Evolutionary conservation across 148 eudicot species (phyloP).

Genomic region (Camellia granthamiana): DNA sequence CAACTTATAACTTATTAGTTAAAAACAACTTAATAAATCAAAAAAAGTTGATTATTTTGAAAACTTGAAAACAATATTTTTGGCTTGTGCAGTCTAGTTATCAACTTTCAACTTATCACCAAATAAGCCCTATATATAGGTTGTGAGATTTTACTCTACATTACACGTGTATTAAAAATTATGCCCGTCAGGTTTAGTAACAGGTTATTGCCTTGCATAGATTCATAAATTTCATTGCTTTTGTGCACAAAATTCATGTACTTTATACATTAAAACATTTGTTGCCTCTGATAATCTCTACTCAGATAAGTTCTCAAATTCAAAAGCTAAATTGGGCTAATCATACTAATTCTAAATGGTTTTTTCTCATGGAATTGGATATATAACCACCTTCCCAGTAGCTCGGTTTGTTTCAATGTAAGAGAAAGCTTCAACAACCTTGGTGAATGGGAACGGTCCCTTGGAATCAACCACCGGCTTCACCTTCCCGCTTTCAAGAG

Average conservation of each 20-base stretch:
- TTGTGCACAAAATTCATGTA: not conserved
- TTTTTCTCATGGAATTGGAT: conserved; percentile 61
- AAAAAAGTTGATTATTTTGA: too few relatives aligned
- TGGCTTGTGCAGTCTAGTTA: too few relatives aligned
- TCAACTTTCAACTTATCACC: too few relatives aligned
- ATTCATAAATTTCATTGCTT: not conserved
- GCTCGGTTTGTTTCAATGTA: conserved; percentile 84
- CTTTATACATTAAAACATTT: not conserved
- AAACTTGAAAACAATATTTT: too few relatives aligned
- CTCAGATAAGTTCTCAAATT: not conserved
- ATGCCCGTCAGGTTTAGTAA: too few relatives aligned
- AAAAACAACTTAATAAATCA: too few relatives aligned
- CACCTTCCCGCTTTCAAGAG: conserved; percentile 69
- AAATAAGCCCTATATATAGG: too few relatives aligned
- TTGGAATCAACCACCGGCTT: conserved; percentile 77
- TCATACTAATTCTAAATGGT: not conserved
- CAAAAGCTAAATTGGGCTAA: not conserved
- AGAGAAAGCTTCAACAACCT: conserved; percentile 75
- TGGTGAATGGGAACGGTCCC: conserved; percentile 75
- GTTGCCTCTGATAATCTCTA: not conserved
- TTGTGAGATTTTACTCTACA: too few relatives aligned
- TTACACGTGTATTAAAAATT: too few relatives aligned
- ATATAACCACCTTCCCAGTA: conserved; percentile 81
- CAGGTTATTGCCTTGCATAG: not conserved
- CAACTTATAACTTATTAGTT: too few relatives aligned